Evolutionary conservation across 371 early-diverging fungal genomes (phyloP).

Genomic region (Mucor mucedo): DNA sequence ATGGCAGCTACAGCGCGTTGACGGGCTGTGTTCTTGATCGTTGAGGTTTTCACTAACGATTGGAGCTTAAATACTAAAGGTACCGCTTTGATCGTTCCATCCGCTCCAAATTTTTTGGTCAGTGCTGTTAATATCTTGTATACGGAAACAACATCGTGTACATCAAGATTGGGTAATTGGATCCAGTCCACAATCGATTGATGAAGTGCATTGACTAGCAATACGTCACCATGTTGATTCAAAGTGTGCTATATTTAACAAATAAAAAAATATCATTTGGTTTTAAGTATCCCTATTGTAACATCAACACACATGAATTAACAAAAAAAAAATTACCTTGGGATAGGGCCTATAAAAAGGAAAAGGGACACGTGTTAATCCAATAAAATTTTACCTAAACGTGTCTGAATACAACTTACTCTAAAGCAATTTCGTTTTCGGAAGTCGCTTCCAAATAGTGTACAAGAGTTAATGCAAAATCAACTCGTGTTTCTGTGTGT

Average conservation of each 20-base stretch:
- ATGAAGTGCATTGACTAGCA: conserved; percentile 59
- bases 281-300: neutral
- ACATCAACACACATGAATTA: neutral
- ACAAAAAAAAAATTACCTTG: conserved; percentile 16
- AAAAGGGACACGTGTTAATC: conserved; percentile 6
- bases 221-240: conserved; percentile 48
- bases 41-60: conserved; percentile 38
- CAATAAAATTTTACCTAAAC: neutral
- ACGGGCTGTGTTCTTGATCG: conserved; percentile 43
- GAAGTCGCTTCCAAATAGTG: conserved; percentile 43
- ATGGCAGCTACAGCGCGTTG: conserved; percentile 65
- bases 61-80: conserved; percentile 72
- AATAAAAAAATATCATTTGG: neutral
- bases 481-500: conserved; percentile 40
- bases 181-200: conserved; percentile 65
- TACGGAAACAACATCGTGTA: conserved; percentile 64
- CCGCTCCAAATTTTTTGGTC: conserved; percentile 60
- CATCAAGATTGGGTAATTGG: conserved; percentile 49
- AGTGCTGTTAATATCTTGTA: conserved; percentile 57
- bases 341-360: conserved; percentile 33
- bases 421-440: conserved; percentile 34
- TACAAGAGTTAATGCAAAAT: conserved; percentile 37
- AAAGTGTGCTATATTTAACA: conserved; percentile 23
- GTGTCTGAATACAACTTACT: conserved; percentile 27
- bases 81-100: conserved; percentile 64